A percentile compares a stretch with the other conserved stretches of the same genome.
phyloP scores from a whole-genome alignment of 179 eudicot species.

The Pouteria campechiana region DNA sequence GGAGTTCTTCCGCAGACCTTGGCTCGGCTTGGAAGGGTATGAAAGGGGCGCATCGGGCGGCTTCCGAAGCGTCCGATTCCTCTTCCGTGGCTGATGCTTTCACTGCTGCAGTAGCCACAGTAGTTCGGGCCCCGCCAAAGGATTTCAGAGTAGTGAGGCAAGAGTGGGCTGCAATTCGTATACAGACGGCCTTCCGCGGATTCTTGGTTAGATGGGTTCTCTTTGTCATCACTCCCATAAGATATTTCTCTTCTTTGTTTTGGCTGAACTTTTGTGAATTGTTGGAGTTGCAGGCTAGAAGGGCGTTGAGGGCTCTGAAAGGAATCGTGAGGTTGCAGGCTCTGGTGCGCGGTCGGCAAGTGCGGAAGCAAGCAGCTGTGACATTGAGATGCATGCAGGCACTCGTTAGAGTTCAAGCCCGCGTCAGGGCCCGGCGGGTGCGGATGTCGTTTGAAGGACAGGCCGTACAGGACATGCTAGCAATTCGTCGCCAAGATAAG shows the following conservation, averaged over 20 bases:
- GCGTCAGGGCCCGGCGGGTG: slow-evolving; percentile 86
- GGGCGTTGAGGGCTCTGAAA: slow-evolving; percentile 84
- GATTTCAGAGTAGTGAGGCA: slow-evolving; percentile 74
- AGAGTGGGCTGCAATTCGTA: slow-evolving; percentile 95
- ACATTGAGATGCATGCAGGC: slow-evolving; percentile 96
- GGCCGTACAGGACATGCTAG: slow-evolving; percentile 66
- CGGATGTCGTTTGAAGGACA: slow-evolving; percentile 88
- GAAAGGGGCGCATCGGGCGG: slow-evolving; percentile 37
- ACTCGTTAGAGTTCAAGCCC: slow-evolving; percentile 82
- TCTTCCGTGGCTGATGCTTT: slow-evolving; percentile 45
- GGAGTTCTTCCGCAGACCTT: slow-evolving; percentile 74
- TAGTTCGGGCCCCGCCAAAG: slow-evolving; percentile 78
- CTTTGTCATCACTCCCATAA: not conserved
- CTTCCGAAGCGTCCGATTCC: slow-evolving; percentile 66
- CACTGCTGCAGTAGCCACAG: slow-evolving; percentile 75
- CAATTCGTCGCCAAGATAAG: slow-evolving; percentile 44
- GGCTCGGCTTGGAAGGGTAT: slow-evolving; percentile 53
- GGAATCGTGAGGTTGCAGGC: slow-evolving; percentile 93
- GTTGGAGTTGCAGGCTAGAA: slow-evolving; percentile 45
- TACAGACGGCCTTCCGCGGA: slow-evolving; percentile 89
- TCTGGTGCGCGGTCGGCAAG: slow-evolving; percentile 73
- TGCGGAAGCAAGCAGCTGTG: slow-evolving; percentile 89
- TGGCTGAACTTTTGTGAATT: not conserved
- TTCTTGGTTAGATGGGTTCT: slow-evolving; percentile 48
- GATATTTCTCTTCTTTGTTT: not conserved